Percentiles rank a stretch among this genome's conserved stretches.
phyloP scores from a whole-genome alignment of 2,329 filamentous ascomycete genomes.

The Xylariomycetidae sp. region DNA sequence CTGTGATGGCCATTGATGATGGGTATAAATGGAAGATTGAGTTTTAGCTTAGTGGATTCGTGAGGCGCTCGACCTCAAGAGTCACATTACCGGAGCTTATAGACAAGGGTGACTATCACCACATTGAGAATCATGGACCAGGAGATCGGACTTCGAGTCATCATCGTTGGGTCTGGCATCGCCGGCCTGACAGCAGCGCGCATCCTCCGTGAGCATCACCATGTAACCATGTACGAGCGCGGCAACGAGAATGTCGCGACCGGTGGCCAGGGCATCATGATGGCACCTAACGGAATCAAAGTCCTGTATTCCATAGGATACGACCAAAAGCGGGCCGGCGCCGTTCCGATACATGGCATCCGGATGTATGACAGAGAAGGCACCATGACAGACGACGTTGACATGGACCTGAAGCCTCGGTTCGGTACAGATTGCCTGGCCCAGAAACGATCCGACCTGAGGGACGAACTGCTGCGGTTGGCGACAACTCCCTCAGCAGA shows the following conservation, averaged over 20 bases:
- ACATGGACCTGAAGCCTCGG: slow-evolving; percentile 11
- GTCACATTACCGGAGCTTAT: no score
- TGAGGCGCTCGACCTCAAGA: no score
- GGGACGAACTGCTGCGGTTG: slow-evolving; percentile 16
- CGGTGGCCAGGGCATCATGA: slow-evolving; percentile 16
- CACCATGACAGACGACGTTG: slow-evolving; percentile 9
- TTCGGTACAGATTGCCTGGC: slow-evolving; percentile 13
- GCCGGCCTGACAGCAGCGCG: slow-evolving; percentile 18
- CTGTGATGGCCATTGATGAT: no score
- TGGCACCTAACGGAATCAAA: slow-evolving; percentile 16
- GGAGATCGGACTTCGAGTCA: slow-evolving; percentile 10
- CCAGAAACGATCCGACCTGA: slow-evolving; percentile 18
- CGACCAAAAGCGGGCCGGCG: slow-evolving; percentile 13
- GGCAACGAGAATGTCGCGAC: slow-evolving; percentile 13
- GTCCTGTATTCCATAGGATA: slow-evolving; percentile 16
- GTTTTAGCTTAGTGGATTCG: no score
- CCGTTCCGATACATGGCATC: slow-evolving; percentile 12
- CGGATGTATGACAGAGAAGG: slow-evolving; percentile 14
- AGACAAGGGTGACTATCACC: no score
- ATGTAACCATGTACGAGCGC: slow-evolving; percentile 20
- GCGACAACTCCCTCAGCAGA: slow-evolving; percentile 17
- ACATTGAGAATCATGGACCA: slow-evolving; percentile 4
- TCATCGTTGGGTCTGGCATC: slow-evolving; percentile 18
- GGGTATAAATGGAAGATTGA: no score
- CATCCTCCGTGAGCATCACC: slow-evolving; percentile 15